A percentile compares a stretch with the other conserved stretches of the same genome.
Evolutionary conservation across 441 rosid species (phyloP).

Genomic region (Pelargonium citronellum): DNA sequence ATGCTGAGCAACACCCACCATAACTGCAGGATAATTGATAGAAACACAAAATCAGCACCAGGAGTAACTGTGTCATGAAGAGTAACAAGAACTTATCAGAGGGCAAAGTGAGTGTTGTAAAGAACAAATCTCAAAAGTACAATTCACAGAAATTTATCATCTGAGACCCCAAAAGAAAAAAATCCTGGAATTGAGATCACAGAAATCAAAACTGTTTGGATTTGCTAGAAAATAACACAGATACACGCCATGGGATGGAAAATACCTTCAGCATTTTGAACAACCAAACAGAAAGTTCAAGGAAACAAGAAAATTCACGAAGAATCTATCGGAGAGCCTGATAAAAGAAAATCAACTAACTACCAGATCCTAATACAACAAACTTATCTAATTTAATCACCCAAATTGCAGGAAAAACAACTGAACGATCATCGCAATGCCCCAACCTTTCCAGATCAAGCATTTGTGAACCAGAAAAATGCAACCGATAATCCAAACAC

Average conservation of each 20-base stretch:
- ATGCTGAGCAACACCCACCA: constrained; percentile 6
- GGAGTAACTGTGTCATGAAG: neutral
- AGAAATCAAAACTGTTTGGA: neutral
- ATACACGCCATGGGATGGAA: neutral
- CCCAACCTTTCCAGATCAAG: neutral
- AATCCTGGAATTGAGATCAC: neutral
- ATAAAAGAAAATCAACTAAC: neutral
- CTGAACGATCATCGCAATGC: neutral
- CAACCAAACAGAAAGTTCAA: constrained; percentile 2
- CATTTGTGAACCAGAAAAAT: neutral
- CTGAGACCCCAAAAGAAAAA: neutral
- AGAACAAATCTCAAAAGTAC: neutral
- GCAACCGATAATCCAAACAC: constrained; percentile 1
- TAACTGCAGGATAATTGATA: constrained; percentile 1
- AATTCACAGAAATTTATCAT: constrained; percentile 2
- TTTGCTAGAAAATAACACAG: neutral
- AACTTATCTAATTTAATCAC: neutral
- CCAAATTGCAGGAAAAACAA: neutral
- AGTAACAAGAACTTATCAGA: neutral
- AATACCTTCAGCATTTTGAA: neutral
- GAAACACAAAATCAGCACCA: neutral
- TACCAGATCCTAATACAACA: neutral
- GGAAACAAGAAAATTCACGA: neutral
- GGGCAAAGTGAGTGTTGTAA: neutral
- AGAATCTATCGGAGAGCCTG: neutral